Conservation (phyloP, 106 monocot genomes). For the Cymbidium sinense region DNA sequence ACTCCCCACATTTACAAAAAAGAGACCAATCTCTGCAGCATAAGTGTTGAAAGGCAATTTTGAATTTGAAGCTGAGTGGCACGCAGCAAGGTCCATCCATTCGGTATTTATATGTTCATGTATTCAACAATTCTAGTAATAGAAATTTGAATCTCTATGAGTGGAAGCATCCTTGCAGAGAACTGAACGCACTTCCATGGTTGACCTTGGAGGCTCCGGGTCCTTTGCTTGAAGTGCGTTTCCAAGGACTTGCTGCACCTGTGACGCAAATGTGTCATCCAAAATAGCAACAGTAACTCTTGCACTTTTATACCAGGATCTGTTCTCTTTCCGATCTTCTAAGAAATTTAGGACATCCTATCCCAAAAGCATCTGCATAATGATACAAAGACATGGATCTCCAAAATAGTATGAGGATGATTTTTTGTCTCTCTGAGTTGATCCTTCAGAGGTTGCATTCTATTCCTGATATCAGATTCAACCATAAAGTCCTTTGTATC, state of each 20-base stretch:
- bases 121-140: constrained; percentile 43
- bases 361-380: constrained; percentile 93
- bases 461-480: constrained; percentile 75
- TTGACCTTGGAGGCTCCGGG: constrained; percentile 73
- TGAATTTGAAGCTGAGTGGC: not conserved
- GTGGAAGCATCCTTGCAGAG: constrained; percentile 76
- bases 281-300: constrained; percentile 67
- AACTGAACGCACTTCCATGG: constrained; percentile 92
- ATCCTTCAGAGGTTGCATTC: constrained; percentile 91
- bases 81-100: not conserved
- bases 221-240: constrained; percentile 75
- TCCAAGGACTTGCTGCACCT: constrained; percentile 91
- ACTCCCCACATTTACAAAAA: not conserved
- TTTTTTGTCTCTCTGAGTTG: constrained; percentile 62
- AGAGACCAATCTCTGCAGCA: not conserved
- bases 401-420: constrained; percentile 63
- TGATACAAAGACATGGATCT: constrained; percentile 69
- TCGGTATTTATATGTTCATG: not conserved
- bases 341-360: constrained; percentile 82
- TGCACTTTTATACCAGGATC: constrained; percentile 81
- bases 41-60: not conserved
- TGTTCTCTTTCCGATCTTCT: constrained; percentile 88
- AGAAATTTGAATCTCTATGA: constrained; percentile 68
- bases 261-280: constrained; percentile 93
- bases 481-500: constrained; percentile 72